Evolutionary conservation across 192 early-diverging fungal genomes (phyloP).

Genomic region (Podila horticola): DNA sequence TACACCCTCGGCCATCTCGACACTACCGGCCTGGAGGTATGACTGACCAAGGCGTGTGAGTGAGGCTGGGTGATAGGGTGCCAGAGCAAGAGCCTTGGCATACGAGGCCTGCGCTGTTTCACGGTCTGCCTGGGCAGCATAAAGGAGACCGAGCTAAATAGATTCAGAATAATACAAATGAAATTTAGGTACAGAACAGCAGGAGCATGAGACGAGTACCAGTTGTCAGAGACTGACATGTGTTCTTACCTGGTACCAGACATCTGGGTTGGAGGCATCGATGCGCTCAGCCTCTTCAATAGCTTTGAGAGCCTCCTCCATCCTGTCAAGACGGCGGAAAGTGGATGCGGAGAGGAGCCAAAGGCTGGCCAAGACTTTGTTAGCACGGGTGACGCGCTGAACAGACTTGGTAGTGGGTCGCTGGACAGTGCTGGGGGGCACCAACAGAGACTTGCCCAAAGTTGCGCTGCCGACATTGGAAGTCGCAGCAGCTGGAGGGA

Average conservation of each 20-base stretch:
- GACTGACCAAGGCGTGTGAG: constrained; percentile 55
- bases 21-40: constrained; percentile 49
- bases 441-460: constrained; percentile 22
- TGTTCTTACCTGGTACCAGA: constrained; percentile 57
- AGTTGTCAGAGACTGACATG: neutral
- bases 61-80: constrained; percentile 50
- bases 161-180: neutral
- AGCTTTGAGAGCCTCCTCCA: constrained; percentile 62
- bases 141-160: constrained; percentile 45
- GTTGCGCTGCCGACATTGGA: constrained; percentile 30
- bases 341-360: constrained; percentile 66
- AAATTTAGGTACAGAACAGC: neutral
- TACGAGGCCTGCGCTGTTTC: constrained; percentile 57
- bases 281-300: constrained; percentile 63
- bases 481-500: constrained; percentile 44
- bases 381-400: constrained; percentile 56
- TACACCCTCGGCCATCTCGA: constrained; percentile 62
- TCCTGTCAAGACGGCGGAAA: constrained; percentile 56
- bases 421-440: constrained; percentile 34
- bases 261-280: constrained; percentile 55
- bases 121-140: constrained; percentile 34
- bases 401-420: constrained; percentile 51
- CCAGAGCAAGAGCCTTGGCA: constrained; percentile 56
- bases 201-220: neutral
- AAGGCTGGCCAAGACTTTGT: constrained; percentile 55